These are phyloP conservation scores for Oryza nivara DNA, from an alignment of 176 grass and related monocot genomes.

Conservation along the genomic window DNA sequence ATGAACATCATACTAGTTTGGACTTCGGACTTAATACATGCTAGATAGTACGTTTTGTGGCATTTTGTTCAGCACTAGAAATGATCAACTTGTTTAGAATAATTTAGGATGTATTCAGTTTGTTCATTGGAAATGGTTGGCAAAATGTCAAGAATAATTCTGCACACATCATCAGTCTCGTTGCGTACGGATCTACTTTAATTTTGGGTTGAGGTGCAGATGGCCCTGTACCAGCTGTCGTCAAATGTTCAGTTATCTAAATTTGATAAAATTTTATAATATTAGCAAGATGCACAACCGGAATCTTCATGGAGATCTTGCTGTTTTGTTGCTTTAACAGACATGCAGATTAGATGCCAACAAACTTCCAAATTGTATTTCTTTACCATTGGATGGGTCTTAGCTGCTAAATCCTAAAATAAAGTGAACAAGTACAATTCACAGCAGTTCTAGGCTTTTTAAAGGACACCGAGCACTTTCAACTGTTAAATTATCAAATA, in stretches of 20 bases:
- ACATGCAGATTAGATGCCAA: conserved; percentile 2
- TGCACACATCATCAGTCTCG: background rate
- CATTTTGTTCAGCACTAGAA: background rate
- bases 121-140: background rate
- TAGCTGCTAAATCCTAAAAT: conserved; percentile 12
- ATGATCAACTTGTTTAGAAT: background rate
- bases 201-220: conserved; percentile 1
- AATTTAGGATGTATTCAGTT: conserved; percentile 10
- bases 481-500: background rate
- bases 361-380: conserved; percentile 4
- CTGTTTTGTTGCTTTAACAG: conserved; percentile 34
- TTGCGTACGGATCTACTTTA: background rate
- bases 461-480: conserved; percentile 13
- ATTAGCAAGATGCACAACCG: conserved; percentile 9
- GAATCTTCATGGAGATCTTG: conserved; percentile 18
- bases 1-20: background rate
- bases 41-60: background rate
- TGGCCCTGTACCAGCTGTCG: conserved; percentile 4
- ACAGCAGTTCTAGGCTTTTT: background rate
- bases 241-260: background rate
- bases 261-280: conserved; percentile 36
- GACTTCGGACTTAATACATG: background rate
- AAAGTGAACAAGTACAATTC: conserved; percentile 1
- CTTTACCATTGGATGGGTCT: conserved; percentile 25
- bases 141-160: background rate